A percentile compares a stretch with the other conserved stretches of the same genome.
Conservation (phyloP, 2,329 filamentous ascomycete species). For the Penicillium aurantiogriseum region DNA sequence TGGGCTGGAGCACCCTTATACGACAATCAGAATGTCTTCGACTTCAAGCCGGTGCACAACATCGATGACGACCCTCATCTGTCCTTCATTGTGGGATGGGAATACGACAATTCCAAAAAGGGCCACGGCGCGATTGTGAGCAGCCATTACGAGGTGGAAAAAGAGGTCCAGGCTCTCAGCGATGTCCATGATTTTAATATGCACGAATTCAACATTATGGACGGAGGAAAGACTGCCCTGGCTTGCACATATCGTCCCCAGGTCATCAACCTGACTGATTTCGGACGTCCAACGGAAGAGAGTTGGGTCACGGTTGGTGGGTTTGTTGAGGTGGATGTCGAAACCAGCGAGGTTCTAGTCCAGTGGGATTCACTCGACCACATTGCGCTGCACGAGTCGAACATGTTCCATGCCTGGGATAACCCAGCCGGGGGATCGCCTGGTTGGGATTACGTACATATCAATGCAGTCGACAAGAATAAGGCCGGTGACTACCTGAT, state of each 20-base stretch:
- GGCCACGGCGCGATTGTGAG: slow-evolving; percentile 52
- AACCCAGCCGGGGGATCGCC: slow-evolving; percentile 9
- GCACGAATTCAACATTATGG: slow-evolving; percentile 43
- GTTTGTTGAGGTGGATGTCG: slow-evolving; percentile 39
- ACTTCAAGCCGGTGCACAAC: slow-evolving; percentile 46
- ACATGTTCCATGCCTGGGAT: slow-evolving; percentile 23
- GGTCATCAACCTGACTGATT: slow-evolving; percentile 27
- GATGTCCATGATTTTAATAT: slow-evolving; percentile 38
- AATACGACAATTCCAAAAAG: slow-evolving; percentile 37
- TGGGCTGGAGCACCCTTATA: slow-evolving; percentile 50
- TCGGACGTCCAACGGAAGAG: slow-evolving; percentile 33
- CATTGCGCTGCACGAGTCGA: slow-evolving; percentile 35
- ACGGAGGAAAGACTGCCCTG: slow-evolving; percentile 37
- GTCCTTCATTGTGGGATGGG: slow-evolving; percentile 46
- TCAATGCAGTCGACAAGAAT: slow-evolving; percentile 45
- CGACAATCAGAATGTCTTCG: slow-evolving; percentile 50
- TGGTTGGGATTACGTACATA: slow-evolving; percentile 39
- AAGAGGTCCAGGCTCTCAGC: slow-evolving; percentile 36
- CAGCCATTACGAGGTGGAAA: slow-evolving; percentile 46
- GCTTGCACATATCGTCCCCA: slow-evolving; percentile 28
- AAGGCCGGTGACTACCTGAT: slow-evolving; percentile 41
- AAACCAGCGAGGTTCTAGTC: slow-evolving; percentile 36
- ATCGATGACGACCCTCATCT: slow-evolving; percentile 48
- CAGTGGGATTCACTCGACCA: slow-evolving; percentile 39
- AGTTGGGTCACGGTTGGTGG: slow-evolving; percentile 36